Evolutionary conservation across 176 grass and related monocot genomes (phyloP).

Genomic region (Poa annua): DNA sequence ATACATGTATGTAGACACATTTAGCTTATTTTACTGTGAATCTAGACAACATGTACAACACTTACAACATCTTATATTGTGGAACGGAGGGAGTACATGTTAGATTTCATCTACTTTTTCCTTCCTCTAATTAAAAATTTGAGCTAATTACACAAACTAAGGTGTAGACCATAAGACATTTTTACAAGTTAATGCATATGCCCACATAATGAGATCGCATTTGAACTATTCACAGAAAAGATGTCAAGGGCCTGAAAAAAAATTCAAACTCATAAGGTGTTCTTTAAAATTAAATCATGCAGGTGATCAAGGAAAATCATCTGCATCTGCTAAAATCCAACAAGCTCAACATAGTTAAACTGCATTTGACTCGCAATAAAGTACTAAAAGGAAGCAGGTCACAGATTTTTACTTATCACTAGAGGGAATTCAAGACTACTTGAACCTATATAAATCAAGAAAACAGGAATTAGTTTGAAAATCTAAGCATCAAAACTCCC

Average conservation of each 20-base stretch:
- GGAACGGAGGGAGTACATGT: no score
- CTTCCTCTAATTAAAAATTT: not conserved
- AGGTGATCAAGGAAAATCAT: not conserved
- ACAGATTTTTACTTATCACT: not conserved
- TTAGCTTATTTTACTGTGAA: no score
- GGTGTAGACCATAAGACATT: not conserved
- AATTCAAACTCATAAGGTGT: not conserved
- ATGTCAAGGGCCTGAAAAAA: not conserved
- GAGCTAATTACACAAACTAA: not conserved
- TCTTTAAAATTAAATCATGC: slow-evolving; percentile 5
- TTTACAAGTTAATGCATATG: not conserved
- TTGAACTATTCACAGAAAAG: slow-evolving; percentile 11
- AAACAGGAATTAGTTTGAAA: not conserved
- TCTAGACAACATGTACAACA: no score
- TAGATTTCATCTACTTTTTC: not conserved
- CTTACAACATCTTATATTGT: no score
- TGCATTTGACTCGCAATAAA: not conserved
- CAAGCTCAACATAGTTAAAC: slow-evolving; percentile 16
- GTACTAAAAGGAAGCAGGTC: not conserved
- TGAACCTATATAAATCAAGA: slow-evolving; percentile 4
- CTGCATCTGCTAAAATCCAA: slow-evolving; percentile 2
- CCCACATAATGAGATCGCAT: not conserved
- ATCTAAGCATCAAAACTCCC: not conserved
- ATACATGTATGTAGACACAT: no score
- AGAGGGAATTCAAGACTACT: slow-evolving; percentile 2